Percentiles rank a stretch among this genome's conserved stretches.
Evolutionary conservation across 495 filamentous ascomycete species (phyloP).

Genomic region (Penicillium canescens): DNA sequence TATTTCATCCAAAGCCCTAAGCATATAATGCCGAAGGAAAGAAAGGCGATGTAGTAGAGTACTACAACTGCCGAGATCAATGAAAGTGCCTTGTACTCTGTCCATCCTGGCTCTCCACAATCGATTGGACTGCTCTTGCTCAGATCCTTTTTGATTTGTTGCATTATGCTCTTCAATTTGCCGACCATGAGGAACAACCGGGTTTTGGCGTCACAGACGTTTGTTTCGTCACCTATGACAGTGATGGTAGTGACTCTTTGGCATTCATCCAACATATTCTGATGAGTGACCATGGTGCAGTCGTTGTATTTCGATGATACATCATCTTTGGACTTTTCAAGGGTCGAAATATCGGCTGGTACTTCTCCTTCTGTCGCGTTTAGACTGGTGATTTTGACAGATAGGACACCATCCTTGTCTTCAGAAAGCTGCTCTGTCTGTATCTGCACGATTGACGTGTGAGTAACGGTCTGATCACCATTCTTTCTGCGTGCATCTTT

Average conservation of each 20-base stretch:
- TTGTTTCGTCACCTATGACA: constrained; percentile 10
- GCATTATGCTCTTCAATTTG: constrained; percentile 14
- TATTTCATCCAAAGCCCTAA: constrained; percentile 69
- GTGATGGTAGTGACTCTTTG: constrained; percentile 22
- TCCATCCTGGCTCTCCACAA: constrained; percentile 64
- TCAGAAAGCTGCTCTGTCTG: not conserved
- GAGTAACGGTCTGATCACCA: not conserved
- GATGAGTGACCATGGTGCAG: not conserved
- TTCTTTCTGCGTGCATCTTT: constrained; percentile 45
- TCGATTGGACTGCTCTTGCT: constrained; percentile 47
- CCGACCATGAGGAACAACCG: not conserved
- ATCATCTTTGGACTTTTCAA: not conserved
- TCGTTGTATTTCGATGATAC: not conserved
- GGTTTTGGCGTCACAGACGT: constrained; percentile 8
- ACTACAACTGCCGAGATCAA: constrained; percentile 68
- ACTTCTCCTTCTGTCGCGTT: constrained; percentile 3
- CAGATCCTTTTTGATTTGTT: constrained; percentile 27
- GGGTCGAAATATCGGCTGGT: not conserved
- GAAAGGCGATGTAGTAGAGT: constrained; percentile 70
- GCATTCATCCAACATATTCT: not conserved
- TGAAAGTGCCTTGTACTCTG: constrained; percentile 71
- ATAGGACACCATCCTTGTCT: not conserved
- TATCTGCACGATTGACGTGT: not conserved
- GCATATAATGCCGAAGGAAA: constrained; percentile 66
- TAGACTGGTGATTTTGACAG: constrained; percentile 17